phyloP scores from a whole-genome alignment of 148 eudicot genomes.

The Diospyros lotus region DNA sequence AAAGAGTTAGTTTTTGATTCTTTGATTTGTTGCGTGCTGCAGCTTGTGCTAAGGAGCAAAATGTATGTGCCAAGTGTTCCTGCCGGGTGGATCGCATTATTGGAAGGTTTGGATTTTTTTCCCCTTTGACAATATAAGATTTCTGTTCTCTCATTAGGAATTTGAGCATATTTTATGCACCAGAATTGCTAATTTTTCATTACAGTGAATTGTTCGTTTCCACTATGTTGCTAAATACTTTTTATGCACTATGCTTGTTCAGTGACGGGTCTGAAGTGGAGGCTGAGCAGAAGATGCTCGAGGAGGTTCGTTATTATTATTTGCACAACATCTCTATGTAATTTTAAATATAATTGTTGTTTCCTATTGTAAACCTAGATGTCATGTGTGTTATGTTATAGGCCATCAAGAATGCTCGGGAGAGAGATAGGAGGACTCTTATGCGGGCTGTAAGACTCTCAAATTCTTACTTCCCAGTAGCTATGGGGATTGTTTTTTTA shows the following conservation, averaged over 20 bases:
- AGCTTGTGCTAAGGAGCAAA: conserved; percentile 94
- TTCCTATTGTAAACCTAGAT: background rate
- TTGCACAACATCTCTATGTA: background rate
- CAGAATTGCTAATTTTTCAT: background rate
- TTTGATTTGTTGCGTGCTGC: conserved; percentile 8
- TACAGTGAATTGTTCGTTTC: too few relatives aligned
- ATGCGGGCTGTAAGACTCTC: conserved; percentile 68
- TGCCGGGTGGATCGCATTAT: conserved; percentile 53
- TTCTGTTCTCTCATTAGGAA: background rate
- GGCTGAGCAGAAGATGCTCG: conserved; percentile 80
- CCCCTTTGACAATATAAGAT: background rate
- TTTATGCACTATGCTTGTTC: conserved; percentile 2
- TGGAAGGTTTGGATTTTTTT: conserved; percentile 54
- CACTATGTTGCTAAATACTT: background rate
- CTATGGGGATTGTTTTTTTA: background rate
- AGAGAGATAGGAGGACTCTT: conserved; percentile 79
- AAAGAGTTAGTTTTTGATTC: background rate
- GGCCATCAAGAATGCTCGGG: conserved; percentile 95
- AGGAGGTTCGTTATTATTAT: conserved; percentile 43
- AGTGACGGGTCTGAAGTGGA: conserved; percentile 69
- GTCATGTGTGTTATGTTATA: conserved; percentile 18
- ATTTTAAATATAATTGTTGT: background rate
- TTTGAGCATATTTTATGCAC: background rate
- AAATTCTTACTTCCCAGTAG: background rate
- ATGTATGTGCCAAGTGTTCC: conserved; percentile 87